Evolutionary conservation across 805 yeast genomes (phyloP).

Genomic region (Metschnikowia lochheadii): DNA sequence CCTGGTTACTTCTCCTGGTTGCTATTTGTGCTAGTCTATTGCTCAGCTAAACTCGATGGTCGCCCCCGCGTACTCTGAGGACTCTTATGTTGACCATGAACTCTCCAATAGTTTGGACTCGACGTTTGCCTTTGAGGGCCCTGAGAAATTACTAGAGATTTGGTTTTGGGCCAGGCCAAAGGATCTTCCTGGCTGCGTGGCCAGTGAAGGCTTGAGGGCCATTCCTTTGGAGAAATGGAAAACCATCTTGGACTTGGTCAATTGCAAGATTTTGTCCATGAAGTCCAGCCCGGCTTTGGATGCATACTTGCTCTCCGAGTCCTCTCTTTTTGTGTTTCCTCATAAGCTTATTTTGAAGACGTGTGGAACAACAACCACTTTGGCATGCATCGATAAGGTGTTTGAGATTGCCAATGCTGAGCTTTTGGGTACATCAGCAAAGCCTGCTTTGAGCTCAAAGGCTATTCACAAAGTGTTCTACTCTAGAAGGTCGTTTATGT

Average conservation of each 20-base stretch:
- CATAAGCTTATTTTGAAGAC: slow-evolving; percentile 86
- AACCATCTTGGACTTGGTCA: slow-evolving; percentile 69
- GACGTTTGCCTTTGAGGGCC: slow-evolving; percentile 93
- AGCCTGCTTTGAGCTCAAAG: slow-evolving; percentile 20
- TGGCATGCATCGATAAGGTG: slow-evolving; percentile 67
- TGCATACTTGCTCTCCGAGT: slow-evolving; percentile 83
- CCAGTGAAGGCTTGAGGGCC: slow-evolving; percentile 50
- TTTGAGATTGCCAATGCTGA: slow-evolving; percentile 38
- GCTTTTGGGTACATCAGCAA: slow-evolving; percentile 3
- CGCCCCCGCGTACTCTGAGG: slow-evolving; percentile 40
- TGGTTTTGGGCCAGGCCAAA: slow-evolving; percentile 67
- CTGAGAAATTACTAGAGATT: slow-evolving; percentile 86
- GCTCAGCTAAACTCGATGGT: slow-evolving; percentile 25
- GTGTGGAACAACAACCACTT: slow-evolving; percentile 93
- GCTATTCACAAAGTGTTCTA: slow-evolving; percentile 71
- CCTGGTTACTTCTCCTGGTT: no score
- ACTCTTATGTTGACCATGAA: slow-evolving; percentile 69
- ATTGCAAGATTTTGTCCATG: slow-evolving; percentile 83
- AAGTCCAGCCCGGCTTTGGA: slow-evolving; percentile 64
- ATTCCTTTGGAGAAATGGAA: slow-evolving; percentile 71
- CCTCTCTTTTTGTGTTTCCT: slow-evolving; percentile 83
- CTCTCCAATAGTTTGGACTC: slow-evolving; percentile 79
- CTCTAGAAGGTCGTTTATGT: slow-evolving; percentile 89
- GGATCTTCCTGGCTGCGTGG: slow-evolving; percentile 34
- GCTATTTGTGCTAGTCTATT: neutral